Evolutionary conservation across 768 basidiomycete genomes (phyloP).

Genomic region (Russula sp.): DNA sequence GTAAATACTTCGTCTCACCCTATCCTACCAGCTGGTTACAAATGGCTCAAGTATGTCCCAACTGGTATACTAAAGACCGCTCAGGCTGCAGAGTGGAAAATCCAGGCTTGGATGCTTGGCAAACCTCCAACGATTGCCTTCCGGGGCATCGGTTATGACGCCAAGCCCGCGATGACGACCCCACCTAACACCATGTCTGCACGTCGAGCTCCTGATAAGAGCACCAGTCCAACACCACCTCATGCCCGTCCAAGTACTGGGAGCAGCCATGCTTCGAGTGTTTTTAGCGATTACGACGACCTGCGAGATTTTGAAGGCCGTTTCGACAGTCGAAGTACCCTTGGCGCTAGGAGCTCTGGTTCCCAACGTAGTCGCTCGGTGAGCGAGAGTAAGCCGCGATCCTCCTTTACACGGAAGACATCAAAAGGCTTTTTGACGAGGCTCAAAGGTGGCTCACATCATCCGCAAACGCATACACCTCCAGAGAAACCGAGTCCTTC

Average conservation of each 20-base stretch:
- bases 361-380: constrained; percentile 25
- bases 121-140: constrained; percentile 84
- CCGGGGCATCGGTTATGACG: constrained; percentile 80
- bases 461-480: constrained; percentile 40
- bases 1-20: constrained; percentile 13
- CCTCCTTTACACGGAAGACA: constrained; percentile 43
- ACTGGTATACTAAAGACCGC: constrained; percentile 89
- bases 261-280: constrained; percentile 61
- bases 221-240: constrained; percentile 16
- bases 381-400: constrained; percentile 33
- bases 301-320: constrained; percentile 79
- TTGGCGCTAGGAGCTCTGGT: constrained; percentile 39
- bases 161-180: constrained; percentile 20
- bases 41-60: constrained; percentile 95
- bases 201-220: constrained; percentile 17
- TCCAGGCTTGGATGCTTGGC: constrained; percentile 96
- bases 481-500: constrained; percentile 34
- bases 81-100: constrained; percentile 94
- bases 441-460: constrained; percentile 42
- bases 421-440: constrained; percentile 63
- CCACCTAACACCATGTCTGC: constrained; percentile 13
- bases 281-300: constrained; percentile 85
- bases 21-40: constrained; percentile 61
- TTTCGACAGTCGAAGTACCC: constrained; percentile 73
- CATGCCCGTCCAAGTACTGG: constrained; percentile 31